Evolutionary conservation across 1,284 basidiomycete genomes (phyloP).

Genomic region (Singerocomus inundabilis): DNA sequence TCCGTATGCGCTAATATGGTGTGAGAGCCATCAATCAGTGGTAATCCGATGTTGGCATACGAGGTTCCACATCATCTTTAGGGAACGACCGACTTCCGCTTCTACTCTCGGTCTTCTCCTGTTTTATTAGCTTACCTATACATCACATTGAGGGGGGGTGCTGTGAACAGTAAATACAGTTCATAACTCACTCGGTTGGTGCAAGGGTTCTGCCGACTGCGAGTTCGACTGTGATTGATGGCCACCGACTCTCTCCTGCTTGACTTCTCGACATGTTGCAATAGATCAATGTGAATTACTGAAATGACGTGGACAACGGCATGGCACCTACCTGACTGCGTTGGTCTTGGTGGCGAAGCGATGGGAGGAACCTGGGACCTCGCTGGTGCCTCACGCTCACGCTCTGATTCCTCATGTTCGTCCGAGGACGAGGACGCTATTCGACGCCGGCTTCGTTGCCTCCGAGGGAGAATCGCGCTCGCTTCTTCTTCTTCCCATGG

Average conservation of each 20-base stretch:
- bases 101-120: constrained; percentile 12
- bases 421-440: constrained; percentile 14
- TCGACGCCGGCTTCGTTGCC: constrained; percentile 7
- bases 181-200: constrained; percentile 9
- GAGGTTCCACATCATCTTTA: background rate
- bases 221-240: background rate
- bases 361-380: background rate
- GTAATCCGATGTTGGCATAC: constrained; percentile 10
- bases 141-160: background rate
- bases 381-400: background rate
- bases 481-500: constrained; percentile 8
- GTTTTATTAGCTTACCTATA: constrained; percentile 20
- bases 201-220: background rate
- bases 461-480: background rate
- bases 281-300: background rate
- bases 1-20: constrained; percentile 4
- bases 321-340: constrained; percentile 6
- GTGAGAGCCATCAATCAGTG: background rate
- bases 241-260: constrained; percentile 3
- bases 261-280: background rate
- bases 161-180: background rate
- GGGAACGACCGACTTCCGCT: background rate
- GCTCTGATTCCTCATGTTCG: constrained; percentile 5
- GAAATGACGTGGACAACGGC: background rate
- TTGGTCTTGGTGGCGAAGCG: constrained; percentile 7